Base-by-base conservation (phyloP, 2,329 filamentous ascomycete species). In the Paecilomyces fulvus region DNA sequence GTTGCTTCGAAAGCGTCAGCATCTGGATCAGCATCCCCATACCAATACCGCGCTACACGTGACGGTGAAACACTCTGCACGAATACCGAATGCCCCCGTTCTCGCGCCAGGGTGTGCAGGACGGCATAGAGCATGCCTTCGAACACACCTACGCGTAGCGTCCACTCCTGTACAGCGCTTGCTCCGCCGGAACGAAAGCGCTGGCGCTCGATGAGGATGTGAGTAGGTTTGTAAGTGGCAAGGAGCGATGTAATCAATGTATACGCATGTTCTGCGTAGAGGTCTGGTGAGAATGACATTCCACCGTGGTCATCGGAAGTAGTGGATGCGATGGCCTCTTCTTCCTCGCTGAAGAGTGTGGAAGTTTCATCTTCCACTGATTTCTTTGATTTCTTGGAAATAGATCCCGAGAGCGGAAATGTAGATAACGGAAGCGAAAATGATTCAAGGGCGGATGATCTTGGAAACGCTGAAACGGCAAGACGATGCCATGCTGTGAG, bases 101-200 rank as follows among this genome's bases (percentile, higher is more conserved):
- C 70, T 17, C 73, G 68, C 50, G 72, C 72, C 51, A 89, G 65
- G 0, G 85, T 81, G 53, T 80, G 77, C 37, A 92, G 70, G 11
- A 85, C 79, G 8, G 87, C 86, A 76, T 91, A 88, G 0, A 95
- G 73, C 84, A 94, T 94, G 3, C 84, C 83, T 70, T 95, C 90
- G 21, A 95, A 80, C 64, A 88, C 86, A 62, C 92, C 92, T 8
- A 95, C 89, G 1, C 89, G 79, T 46, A 94, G 69, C 2, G 89
- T 92, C 90, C 90, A 95, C 71, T 95, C 89, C 58, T 85, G 82
- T 1, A 95, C 84, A 0, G 84, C 80, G 0, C 82, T 74, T 0
- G 75, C 79, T 8, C 87, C 82, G n/a, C 79, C 80, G 2, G 83
- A 85, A 2, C 90, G 84, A 56, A 78, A 85, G 10, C 83, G 77